Conservation (phyloP, 192 early-diverging fungal genomes). For the Umbelopsis isabellina region DNA sequence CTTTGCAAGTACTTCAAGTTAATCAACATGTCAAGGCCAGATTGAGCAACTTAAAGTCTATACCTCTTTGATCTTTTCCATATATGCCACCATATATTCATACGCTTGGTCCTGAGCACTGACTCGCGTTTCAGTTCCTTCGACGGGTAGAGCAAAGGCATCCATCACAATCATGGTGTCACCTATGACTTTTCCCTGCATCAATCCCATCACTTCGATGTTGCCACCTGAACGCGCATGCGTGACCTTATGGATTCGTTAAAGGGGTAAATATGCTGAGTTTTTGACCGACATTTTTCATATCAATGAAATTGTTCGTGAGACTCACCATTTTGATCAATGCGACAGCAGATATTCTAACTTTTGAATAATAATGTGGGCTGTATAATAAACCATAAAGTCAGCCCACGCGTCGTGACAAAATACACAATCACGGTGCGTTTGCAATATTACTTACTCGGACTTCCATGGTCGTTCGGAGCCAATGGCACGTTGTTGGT, state of each 20-base stretch:
- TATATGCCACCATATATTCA: conserved; percentile 97
- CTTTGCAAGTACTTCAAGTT: conserved; percentile 33
- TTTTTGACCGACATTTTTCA: not conserved
- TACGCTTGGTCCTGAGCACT: conserved; percentile 91
- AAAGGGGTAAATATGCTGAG: not conserved
- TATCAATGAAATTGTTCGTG: not conserved
- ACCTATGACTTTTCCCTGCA: conserved; percentile 93
- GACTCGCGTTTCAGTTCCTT: conserved; percentile 97
- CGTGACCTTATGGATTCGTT: conserved; percentile 69
- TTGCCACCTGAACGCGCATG: conserved; percentile 96
- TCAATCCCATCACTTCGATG: conserved; percentile 97
- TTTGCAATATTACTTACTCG: conserved; percentile 55
- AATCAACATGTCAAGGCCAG: not conserved
- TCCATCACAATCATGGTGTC: conserved; percentile 95
- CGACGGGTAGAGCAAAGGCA: conserved; percentile 95
- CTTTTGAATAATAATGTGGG: conserved; percentile 83
- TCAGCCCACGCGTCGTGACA: not conserved
- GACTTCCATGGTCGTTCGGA: conserved; percentile 81
- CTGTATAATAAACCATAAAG: conserved; percentile 38
- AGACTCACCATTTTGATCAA: conserved; percentile 92
- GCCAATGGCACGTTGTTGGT: conserved; percentile 62
- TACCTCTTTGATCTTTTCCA: conserved; percentile 81
- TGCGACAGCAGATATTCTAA: conserved; percentile 93
- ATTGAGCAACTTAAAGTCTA: not conserved
- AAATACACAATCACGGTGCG: too few species aligned